A percentile compares a stretch with the other conserved stretches of the same genome.
These are phyloP conservation scores for Conringia planisiliqua DNA, from an alignment of 345 rosid genomes.

Conservation along the genomic window DNA sequence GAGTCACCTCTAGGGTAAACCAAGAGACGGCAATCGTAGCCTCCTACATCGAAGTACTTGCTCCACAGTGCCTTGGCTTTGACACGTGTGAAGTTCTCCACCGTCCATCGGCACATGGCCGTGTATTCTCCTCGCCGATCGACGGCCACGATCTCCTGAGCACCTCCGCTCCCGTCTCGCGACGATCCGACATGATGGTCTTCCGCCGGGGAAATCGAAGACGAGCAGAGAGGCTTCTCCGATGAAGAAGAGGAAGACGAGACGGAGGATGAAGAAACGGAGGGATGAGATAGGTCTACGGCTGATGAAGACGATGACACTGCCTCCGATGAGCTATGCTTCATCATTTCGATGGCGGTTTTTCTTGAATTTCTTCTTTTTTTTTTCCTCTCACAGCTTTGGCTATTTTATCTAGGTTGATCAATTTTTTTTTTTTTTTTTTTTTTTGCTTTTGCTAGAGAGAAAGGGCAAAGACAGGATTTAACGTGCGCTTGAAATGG, in stretches of 20 bases:
- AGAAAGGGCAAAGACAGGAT: slow-evolving; percentile 16
- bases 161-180: slow-evolving; percentile 75
- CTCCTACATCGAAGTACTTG: slow-evolving; percentile 97
- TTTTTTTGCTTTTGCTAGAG: background rate
- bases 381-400: background rate
- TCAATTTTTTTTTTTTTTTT: slow-evolving; percentile 7
- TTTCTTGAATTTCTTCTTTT: background rate
- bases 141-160: slow-evolving; percentile 70
- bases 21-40: slow-evolving; percentile 90
- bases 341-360: slow-evolving; percentile 43
- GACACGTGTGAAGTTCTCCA: slow-evolving; percentile 67
- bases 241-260: slow-evolving; percentile 26
- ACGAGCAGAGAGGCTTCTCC: slow-evolving; percentile 41
- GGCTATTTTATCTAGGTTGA: slow-evolving; percentile 36
- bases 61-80: slow-evolving; percentile 95
- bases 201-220: slow-evolving; percentile 53
- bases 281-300: slow-evolving; percentile 49
- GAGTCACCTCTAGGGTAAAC: slow-evolving; percentile 98
- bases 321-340: slow-evolving; percentile 65
- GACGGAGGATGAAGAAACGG: slow-evolving; percentile 33
- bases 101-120: slow-evolving; percentile 93
- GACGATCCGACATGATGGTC: slow-evolving; percentile 52
- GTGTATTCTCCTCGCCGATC: slow-evolving; percentile 82
- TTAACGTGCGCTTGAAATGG: slow-evolving; percentile 2
- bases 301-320: slow-evolving; percentile 44